A percentile compares a stretch with the other conserved stretches of the same genome.
Conservation (phyloP, 1,139 yeast species). For the Suhomyces panamericanus region DNA sequence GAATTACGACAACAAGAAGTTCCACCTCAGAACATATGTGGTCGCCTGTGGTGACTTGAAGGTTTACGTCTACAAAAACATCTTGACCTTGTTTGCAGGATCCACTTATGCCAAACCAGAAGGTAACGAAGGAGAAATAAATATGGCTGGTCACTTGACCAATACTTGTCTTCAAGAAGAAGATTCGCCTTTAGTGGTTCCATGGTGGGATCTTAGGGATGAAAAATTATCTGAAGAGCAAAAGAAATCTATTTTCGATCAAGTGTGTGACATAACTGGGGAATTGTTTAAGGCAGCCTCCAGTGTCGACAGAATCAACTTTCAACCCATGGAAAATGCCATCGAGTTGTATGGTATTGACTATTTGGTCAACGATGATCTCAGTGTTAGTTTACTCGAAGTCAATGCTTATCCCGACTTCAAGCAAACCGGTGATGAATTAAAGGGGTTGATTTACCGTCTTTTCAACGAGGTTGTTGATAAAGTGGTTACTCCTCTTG, state of each 20-base stretch:
- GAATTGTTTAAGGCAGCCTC: conserved; percentile 85
- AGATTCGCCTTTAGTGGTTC: conserved; percentile 53
- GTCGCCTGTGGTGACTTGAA: conserved; percentile 69
- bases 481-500: conserved; percentile 17
- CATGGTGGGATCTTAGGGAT: conserved; percentile 57
- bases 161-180: conserved; percentile 85
- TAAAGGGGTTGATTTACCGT: conserved; percentile 63
- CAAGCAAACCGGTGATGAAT: conserved; percentile 84
- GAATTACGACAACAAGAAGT: conserved; percentile 67
- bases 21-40: conserved; percentile 88
- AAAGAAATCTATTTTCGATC: conserved; percentile 46
- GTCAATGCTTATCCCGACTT: conserved; percentile 95
- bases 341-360: conserved; percentile 89
- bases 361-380: conserved; percentile 64
- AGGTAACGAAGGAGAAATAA: conserved; percentile 33
- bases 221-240: conserved; percentile 36
- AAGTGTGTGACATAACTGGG: conserved; percentile 59
- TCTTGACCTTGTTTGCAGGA: conserved; percentile 79
- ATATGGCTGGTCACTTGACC: conserved; percentile 76
- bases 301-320: conserved; percentile 77
- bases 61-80: conserved; percentile 76
- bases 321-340: conserved; percentile 82
- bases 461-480: conserved; percentile 52
- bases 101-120: conserved; percentile 46
- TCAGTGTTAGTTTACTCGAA: conserved; percentile 65